These are phyloP conservation scores for Canavalia ensiformis DNA, from an alignment of 306 rosid species.

Conservation along the genomic window DNA sequence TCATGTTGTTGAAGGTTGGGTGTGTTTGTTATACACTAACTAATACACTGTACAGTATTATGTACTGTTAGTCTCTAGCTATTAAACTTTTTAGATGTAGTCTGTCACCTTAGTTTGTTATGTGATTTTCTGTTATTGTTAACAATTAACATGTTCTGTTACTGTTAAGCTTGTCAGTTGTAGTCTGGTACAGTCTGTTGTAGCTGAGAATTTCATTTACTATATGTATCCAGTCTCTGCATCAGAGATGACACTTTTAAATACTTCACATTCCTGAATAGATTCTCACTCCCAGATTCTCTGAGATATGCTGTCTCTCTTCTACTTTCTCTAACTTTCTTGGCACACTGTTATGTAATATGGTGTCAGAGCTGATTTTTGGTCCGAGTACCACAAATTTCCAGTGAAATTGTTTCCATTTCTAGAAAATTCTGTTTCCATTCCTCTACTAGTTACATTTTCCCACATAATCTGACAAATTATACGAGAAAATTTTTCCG, in stretches of 20 bases:
- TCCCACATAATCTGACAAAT: background rate
- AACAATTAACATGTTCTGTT: too few relatives aligned
- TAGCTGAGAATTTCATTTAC: background rate
- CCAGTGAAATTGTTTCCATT: background rate
- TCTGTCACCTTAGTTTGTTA: background rate
- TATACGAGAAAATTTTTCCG: background rate
- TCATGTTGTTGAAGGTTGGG: background rate
- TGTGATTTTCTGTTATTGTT: too few relatives aligned
- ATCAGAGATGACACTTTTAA: background rate
- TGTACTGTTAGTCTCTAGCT: background rate
- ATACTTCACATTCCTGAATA: background rate
- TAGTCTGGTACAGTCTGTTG: background rate
- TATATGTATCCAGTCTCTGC: background rate
- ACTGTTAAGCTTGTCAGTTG: too few relatives aligned
- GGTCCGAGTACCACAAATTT: background rate
- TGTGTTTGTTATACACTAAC: background rate
- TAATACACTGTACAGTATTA: background rate
- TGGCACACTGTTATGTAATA: background rate
- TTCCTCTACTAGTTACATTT: background rate
- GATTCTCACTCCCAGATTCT: background rate
- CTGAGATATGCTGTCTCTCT: background rate
- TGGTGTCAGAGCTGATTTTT: background rate
- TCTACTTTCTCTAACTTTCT: background rate
- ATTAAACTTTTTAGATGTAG: background rate
- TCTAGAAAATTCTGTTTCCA: background rate